Evolutionary conservation across 2,329 filamentous ascomycete genomes (phyloP).

Genomic region (Beauveria sp.): DNA sequence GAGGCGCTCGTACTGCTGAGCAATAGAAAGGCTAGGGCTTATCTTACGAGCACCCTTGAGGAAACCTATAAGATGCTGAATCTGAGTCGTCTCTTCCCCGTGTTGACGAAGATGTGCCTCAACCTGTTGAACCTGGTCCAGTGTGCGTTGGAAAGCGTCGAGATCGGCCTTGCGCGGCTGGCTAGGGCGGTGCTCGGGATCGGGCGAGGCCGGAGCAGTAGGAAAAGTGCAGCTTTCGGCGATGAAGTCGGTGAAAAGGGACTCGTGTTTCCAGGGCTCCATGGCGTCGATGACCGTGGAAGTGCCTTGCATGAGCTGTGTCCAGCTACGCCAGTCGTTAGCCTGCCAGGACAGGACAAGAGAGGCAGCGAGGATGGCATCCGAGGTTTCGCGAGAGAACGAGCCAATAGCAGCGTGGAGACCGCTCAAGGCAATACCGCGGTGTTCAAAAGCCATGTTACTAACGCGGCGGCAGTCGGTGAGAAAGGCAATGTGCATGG

Average conservation of each 20-base stretch:
- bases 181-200: slow-evolving; percentile 52
- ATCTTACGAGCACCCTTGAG: slow-evolving; percentile 65
- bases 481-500: slow-evolving; percentile 84
- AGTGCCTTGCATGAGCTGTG: slow-evolving; percentile 83
- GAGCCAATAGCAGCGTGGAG: slow-evolving; percentile 78
- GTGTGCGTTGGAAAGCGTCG: slow-evolving; percentile 57
- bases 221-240: slow-evolving; percentile 69
- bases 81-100: slow-evolving; percentile 59
- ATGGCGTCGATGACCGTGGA: slow-evolving; percentile 86
- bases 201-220: slow-evolving; percentile 56
- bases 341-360: slow-evolving; percentile 93
- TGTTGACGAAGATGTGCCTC: slow-evolving; percentile 61
- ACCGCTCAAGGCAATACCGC: slow-evolving; percentile 76
- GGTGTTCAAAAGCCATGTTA: slow-evolving; percentile 84
- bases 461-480: slow-evolving; percentile 78
- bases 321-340: slow-evolving; percentile 93
- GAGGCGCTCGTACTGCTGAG: slow-evolving; percentile 83
- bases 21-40: slow-evolving; percentile 60
- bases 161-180: slow-evolving; percentile 64
- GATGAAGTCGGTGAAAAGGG: slow-evolving; percentile 76
- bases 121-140: slow-evolving; percentile 60
- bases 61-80: slow-evolving; percentile 64
- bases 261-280: slow-evolving; percentile 86
- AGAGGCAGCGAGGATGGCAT: slow-evolving; percentile 85
- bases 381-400: slow-evolving; percentile 80